Conservation (phyloP, 2,329 filamentous ascomycete species). For the Aspergillus transmontanensis region DNA sequence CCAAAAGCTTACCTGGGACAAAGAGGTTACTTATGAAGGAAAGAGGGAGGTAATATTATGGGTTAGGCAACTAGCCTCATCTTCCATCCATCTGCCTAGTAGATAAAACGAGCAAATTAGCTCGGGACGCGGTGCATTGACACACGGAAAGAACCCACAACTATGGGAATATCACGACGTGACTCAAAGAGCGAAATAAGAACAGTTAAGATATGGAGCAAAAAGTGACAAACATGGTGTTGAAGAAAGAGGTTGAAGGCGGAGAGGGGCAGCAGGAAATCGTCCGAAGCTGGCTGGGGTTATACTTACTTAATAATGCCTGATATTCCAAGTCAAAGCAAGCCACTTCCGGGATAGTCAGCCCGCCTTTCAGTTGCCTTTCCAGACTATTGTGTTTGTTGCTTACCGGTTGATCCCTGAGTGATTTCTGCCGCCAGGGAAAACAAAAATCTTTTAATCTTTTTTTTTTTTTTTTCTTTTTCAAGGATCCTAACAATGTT, state of each 20-base stretch:
- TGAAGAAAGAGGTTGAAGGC: conserved; percentile 3
- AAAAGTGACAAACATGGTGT: background rate
- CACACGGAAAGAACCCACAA: background rate
- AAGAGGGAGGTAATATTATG: conserved; percentile 2
- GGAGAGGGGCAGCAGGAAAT: conserved; percentile 11
- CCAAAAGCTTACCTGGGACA: conserved; percentile 1
- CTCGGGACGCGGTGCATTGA: background rate
- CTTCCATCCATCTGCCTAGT: conserved; percentile 10
- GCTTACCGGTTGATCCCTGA: background rate
- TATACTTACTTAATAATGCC: conserved; percentile 5
- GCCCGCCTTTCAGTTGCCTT: conserved; percentile 11
- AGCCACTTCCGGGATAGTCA: conserved; percentile 4
- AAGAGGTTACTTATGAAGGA: conserved; percentile 3
- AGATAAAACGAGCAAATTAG: conserved; percentile 2
- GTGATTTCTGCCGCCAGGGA: background rate
- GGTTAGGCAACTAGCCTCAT: conserved; percentile 11
- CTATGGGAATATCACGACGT: background rate
- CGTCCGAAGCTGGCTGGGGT: conserved; percentile 4
- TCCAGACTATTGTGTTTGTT: background rate
- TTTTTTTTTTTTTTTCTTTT: background rate
- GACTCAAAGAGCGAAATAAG: background rate
- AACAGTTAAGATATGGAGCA: background rate
- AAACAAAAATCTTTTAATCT: background rate
- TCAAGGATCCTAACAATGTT: background rate
- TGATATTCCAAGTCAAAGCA: conserved; percentile 3